Evolutionary conservation across 2,329 filamentous ascomycete genomes (phyloP).

Genomic region (Cercospora nicotianae): DNA sequence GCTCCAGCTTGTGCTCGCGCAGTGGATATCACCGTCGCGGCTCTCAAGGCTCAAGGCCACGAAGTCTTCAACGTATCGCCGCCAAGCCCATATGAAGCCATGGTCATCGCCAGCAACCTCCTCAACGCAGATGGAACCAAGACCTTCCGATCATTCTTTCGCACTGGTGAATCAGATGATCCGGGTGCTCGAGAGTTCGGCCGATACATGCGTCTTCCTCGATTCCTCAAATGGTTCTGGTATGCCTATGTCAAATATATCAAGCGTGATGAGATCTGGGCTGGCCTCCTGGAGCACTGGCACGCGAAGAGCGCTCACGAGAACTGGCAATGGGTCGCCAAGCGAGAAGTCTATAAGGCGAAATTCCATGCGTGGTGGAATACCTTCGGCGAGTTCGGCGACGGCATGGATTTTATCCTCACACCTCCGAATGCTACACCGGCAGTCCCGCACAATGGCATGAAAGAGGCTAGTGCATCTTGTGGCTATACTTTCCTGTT

Average conservation of each 20-base stretch:
- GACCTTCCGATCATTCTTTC: conserved; percentile 76
- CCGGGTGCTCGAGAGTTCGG: conserved; percentile 73
- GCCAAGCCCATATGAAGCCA: conserved; percentile 65
- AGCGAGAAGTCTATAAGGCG: conserved; percentile 74
- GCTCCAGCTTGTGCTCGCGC: conserved; percentile 80
- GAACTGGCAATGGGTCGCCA: conserved; percentile 77
- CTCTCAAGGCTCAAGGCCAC: conserved; percentile 71
- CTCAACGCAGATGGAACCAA: conserved; percentile 81
- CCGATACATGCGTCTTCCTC: conserved; percentile 70
- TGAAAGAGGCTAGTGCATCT: conserved; percentile 79
- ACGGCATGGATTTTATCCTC: conserved; percentile 70
- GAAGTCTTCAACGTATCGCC: conserved; percentile 64
- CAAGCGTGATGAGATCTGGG: conserved; percentile 73
- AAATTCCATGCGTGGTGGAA: conserved; percentile 88
- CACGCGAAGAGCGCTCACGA: conserved; percentile 71
- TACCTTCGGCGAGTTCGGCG: conserved; percentile 47
- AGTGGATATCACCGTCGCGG: conserved; percentile 67
- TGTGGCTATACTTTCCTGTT: conserved; percentile 95
- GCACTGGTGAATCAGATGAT: conserved; percentile 76
- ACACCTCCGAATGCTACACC: conserved; percentile 88
- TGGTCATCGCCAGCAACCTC: conserved; percentile 74
- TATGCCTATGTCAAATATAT: conserved; percentile 89
- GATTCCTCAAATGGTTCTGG: conserved; percentile 77
- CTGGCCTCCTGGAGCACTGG: conserved; percentile 72
- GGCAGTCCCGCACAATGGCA: conserved; percentile 80